Base-by-base conservation (phyloP, 2,329 filamentous ascomycete species). In the Juglanconis juglandina region DNA sequence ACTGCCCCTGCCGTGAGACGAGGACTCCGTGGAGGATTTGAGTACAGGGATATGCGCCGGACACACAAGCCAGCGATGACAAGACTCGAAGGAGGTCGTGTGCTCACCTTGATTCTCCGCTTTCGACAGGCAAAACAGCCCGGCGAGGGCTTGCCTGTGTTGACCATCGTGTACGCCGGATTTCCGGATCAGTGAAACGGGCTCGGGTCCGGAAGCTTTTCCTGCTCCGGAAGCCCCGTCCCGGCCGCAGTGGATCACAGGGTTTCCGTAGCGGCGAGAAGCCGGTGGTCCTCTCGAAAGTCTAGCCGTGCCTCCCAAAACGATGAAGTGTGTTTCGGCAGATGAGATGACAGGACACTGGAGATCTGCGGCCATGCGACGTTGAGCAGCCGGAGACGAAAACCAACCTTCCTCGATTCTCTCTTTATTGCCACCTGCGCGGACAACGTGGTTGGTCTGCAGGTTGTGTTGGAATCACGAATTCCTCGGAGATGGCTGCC, bases 141-240 rank as follows among this genome's bases (percentile, higher is more conserved):
- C 30, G 62, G 62, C 14, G 62, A 63, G 17, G 62, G 62, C 50
- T 63, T 63, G 17, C 62, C 62, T 2, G 62, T 63, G 53, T 63
- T 63, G 48, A 63, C 62, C 62, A 63, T 63, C 32, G 24, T 57
- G 33, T 13, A 13, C 33, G 58, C 35, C 46, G 44, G 42, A 10
- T 50, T 37, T 17, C 24, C 34, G n/a, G 30, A 32, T 32, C 7
- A 30, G 32, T 9, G 8, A 33, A 41, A 44, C 17, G 14, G 32
- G 37, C 17, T 30, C 13, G 24, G 41, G 13, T 30, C 35, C 10
- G 37, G 39, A 11, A 24, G 7, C 33, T 5, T 4, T 13, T 30
- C 41, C 32, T 51, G 9, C 37, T 55, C 44, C 44, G 42, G 34
- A 34, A 5, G 37, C 10, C 37, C 24, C 14, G 4, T 17, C 14